phyloP scores from a whole-genome alignment of 345 rosid genomes.

The Sisymbrium altissimum region DNA sequence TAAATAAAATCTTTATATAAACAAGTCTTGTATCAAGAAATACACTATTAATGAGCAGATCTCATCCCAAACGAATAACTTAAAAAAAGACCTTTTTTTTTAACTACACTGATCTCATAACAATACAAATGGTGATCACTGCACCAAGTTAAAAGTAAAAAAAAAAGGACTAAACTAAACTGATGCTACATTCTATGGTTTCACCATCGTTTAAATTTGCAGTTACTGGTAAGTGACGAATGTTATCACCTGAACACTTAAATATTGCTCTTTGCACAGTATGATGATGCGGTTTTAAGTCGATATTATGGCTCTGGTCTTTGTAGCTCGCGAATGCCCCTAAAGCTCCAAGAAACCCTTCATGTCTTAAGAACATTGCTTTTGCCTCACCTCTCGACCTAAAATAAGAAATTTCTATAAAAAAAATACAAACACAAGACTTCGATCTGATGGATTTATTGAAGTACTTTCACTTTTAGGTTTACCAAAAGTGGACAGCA shows the following conservation, averaged over 20 bases:
- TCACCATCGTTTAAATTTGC: constrained; percentile 13
- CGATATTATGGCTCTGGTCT: neutral
- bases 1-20: neutral
- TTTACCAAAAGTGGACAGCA: constrained; percentile 73
- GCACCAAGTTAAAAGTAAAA: neutral
- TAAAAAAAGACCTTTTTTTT: neutral
- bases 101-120: constrained; percentile 9
- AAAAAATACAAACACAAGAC: neutral
- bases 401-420: too few species aligned
- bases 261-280: constrained; percentile 6
- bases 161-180: constrained; percentile 10
- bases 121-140: constrained; percentile 1
- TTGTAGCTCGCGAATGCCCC: constrained; percentile 69
- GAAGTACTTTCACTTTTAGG: neutral
- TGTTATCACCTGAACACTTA: constrained; percentile 22
- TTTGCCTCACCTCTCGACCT: constrained; percentile 93
- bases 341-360: constrained; percentile 87
- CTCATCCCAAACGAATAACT: neutral
- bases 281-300: constrained; percentile 15
- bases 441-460: neutral
- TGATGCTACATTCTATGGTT: constrained; percentile 30
- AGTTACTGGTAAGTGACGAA: constrained; percentile 2
- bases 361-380: constrained; percentile 80
- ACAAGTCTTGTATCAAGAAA: constrained; percentile 4
- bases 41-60: neutral